Evolutionary conservation across 768 basidiomycete genomes (phyloP).

Genomic region (Amanita fuliginea): DNA sequence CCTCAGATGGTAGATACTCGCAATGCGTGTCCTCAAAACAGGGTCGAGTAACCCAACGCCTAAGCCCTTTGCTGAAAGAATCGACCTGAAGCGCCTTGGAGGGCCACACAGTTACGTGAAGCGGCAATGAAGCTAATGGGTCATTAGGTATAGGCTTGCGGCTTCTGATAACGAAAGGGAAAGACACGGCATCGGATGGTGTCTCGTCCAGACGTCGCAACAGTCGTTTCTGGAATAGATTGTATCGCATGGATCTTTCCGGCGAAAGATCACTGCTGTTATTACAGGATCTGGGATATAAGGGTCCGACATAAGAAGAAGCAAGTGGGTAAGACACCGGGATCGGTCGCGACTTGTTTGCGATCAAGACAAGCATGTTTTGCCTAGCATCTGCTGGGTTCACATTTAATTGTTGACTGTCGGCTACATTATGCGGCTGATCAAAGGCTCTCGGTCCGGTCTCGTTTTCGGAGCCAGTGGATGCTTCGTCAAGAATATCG

Average conservation of each 20-base stretch:
- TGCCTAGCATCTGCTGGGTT: constrained; percentile 18
- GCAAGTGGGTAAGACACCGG: constrained; percentile 39
- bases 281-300: constrained; percentile 51
- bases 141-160: constrained; percentile 11
- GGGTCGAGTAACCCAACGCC: constrained; percentile 60
- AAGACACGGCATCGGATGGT: constrained; percentile 28
- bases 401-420: constrained; percentile 6
- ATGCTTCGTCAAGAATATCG: constrained; percentile 19
- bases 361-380: constrained; percentile 31
- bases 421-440: not conserved
- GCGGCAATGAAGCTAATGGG: constrained; percentile 9
- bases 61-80: constrained; percentile 43
- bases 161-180: constrained; percentile 32
- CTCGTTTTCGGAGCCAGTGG: constrained; percentile 26
- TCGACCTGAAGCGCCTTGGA: constrained; percentile 20
- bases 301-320: constrained; percentile 21
- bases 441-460: constrained; percentile 5
- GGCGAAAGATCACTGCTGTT: constrained; percentile 17
- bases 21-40: constrained; percentile 66
- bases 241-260: constrained; percentile 29
- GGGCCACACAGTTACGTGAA: constrained; percentile 25
- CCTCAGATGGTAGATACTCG: constrained; percentile 36
- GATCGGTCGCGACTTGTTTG: constrained; percentile 32
- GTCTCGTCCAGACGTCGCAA: constrained; percentile 32
- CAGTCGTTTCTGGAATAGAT: constrained; percentile 40